Evolutionary conservation across 2,329 filamentous ascomycete genomes (phyloP), one percentile per base, ranked within the genome.

Genomic region (Xylariales sp.): DNA sequence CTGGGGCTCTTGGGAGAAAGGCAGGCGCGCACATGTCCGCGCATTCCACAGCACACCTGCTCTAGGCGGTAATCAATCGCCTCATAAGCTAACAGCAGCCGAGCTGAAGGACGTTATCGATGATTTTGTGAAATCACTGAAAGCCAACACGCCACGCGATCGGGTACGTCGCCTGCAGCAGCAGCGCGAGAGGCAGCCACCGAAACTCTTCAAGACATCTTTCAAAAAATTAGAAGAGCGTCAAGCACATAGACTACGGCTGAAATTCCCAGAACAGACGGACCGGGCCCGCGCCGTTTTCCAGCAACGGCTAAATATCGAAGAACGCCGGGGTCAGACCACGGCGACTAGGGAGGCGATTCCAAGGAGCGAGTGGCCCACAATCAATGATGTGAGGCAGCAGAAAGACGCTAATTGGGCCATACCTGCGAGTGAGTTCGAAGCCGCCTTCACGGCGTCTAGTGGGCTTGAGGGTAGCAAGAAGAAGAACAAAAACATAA

Each of bases 101-200:
- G 71, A 74, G 49, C 18, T 74, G 18, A 28, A 56, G 10, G 56
- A 14, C 6, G 30, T 71, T 10, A 54, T 75, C 36, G 67, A 71
- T 14, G 58, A 72, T 1, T 76, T 76, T 45, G 18, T 73, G 1
- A 53, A 65, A n/a, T 49, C 62, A 0, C 49, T 75, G 1, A 68
- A 64, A 41, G 18, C 30, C 3, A 54, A 66, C 55, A 71, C 65
- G 0, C 59, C 56, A 1, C 64, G 64, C 7, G 64, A 70, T n/a
- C 52, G 55, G 39, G 50, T 68, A 30, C 69, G 70, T 46, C 63
- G 70, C 9, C 49, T 55, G 16, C 65, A 68, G n/a, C 64, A 59
- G 28, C 30, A 69, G 46, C 67, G 70, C 23, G 66, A 73, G 50
- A 59, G 12, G 0, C 16, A 36, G 0, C 55, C 64, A 14, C 64